Base-by-base conservation (phyloP, 2,329 filamentous ascomycete genomes). In the Neonectria faginata region DNA sequence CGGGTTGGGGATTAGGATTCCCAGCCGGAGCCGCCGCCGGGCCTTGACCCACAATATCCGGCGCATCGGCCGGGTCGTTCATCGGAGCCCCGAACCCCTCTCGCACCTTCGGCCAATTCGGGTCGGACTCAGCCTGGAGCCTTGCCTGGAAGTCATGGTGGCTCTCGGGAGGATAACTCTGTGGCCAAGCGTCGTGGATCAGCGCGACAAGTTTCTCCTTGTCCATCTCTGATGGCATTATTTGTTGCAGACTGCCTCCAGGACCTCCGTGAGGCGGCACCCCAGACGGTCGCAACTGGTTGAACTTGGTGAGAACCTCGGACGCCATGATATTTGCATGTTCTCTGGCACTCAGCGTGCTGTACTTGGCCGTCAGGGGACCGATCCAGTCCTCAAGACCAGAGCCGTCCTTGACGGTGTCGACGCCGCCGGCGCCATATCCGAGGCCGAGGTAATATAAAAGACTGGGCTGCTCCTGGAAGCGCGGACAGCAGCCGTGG, bases 391-490 rank as follows among this genome's bases (percentile, higher is more conserved):
- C 64, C 29, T 68, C 66, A 5, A 67, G 16, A 2, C n/a, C 27
- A 25, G 22, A 44, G 10, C 73, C 73, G 33, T 66, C 65, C 36
- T 76, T 72, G 45, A 53, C 18, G 12, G 67, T 64, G 47, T 73
- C 16, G 39, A 77, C 68, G 11, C 76, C 77, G 5, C 2, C 20
- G 6, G 72, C 55, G 2, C 75, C 74, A 44, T 73, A 77, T 0
- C 77, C 75, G 10, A 73, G 52, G 12, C 65, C 73, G 39, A 74
- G 73, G 57, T 81, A 82, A 60, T 81, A 82, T 25, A 78, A 50
- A 0, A 75, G 67, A 3, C 75, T 70, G 11, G 73, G 72, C 3
- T 20, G 11, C 0, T 33, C 29, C 2, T 27, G 48, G 3, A 29
- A n/a, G 11, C 70, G 64, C 18, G 25, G 20, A 25, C 67, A 52